phyloP scores from a whole-genome alignment of 2,329 filamentous ascomycete genomes.

The Diaporthe sp. region DNA sequence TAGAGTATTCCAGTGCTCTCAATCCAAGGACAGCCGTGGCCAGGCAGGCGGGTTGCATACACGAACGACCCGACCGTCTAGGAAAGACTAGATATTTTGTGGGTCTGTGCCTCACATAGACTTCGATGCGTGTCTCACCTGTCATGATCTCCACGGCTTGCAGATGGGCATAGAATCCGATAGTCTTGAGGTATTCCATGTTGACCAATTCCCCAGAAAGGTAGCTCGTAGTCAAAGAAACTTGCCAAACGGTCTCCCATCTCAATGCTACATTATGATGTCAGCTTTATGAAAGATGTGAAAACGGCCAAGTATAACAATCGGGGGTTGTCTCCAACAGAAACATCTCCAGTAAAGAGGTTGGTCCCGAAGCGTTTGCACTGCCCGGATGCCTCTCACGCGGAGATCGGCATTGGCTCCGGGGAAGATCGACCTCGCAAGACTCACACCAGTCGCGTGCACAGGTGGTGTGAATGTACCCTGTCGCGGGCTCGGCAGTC shows the following conservation, averaged over 20 bases:
- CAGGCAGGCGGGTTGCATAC: slow-evolving; percentile 2
- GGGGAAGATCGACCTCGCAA: slow-evolving; percentile 2
- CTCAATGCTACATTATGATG: slow-evolving; percentile 14
- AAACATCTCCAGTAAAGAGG: background rate
- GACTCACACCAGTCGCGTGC: background rate
- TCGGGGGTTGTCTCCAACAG: background rate
- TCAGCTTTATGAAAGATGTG: background rate
- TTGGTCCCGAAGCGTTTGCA: slow-evolving; percentile 11
- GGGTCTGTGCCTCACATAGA: slow-evolving; percentile 10
- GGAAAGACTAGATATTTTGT: background rate
- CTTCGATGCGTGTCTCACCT: slow-evolving; percentile 6
- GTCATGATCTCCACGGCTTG: background rate
- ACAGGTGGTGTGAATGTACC: background rate
- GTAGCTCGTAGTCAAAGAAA: background rate
- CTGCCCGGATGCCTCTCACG: slow-evolving; percentile 25
- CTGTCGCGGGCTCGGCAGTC: slow-evolving; percentile 15
- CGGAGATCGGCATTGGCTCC: slow-evolving; percentile 28
- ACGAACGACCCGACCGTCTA: background rate
- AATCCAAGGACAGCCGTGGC: background rate
- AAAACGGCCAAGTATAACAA: background rate
- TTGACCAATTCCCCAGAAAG: too few species aligned
- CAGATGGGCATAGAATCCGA: background rate
- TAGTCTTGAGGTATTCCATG: background rate
- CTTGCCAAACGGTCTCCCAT: background rate
- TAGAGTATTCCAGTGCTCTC: background rate